Percentiles rank a stretch among this genome's conserved stretches.
phyloP scores from a whole-genome alignment of 352 stramenopile genomes.

The Phytophthora sojae region DNA sequence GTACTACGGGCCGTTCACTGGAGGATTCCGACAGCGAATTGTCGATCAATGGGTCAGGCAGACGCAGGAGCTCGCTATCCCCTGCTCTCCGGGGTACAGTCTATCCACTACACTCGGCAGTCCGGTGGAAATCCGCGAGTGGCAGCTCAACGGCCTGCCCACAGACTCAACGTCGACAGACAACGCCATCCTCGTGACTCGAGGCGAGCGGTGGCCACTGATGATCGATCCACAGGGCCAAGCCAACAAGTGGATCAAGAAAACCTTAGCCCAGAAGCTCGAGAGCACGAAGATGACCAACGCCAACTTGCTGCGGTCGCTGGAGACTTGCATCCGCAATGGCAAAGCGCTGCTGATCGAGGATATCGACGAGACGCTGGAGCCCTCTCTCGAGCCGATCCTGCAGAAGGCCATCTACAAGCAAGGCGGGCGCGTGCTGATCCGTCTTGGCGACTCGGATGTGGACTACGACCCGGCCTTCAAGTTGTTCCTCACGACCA shows the following conservation, averaged over 20 bases:
- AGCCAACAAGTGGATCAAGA: constrained; percentile 96
- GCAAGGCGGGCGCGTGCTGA: constrained; percentile 87
- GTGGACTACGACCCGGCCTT: constrained; percentile 94
- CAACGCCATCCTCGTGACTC: constrained; percentile 93
- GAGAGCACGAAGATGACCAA: constrained; percentile 93
- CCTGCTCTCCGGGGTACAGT: constrained; percentile 77
- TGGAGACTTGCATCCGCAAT: constrained; percentile 94
- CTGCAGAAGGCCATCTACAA: constrained; percentile 95
- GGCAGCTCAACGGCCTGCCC: constrained; percentile 93
- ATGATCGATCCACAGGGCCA: constrained; percentile 96
- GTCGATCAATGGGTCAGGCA: constrained; percentile 76
- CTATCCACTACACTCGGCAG: constrained; percentile 86
- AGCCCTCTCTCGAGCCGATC: constrained; percentile 93
- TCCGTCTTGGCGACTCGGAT: constrained; percentile 92
- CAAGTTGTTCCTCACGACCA: constrained; percentile 94
- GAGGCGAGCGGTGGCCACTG: constrained; percentile 92
- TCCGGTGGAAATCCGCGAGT: constrained; percentile 93
- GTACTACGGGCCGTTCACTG: constrained; percentile 96
- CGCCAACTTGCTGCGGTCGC: constrained; percentile 85
- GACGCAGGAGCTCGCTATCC: constrained; percentile 72
- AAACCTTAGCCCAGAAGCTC: constrained; percentile 72
- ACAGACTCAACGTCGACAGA: constrained; percentile 94
- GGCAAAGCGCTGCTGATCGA: constrained; percentile 93
- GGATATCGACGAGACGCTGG: constrained; percentile 93
- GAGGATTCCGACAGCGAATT: constrained; percentile 83